Evolutionary conservation across 2,329 filamentous ascomycete genomes (phyloP).

Genomic region (Ophiostoma sp.): DNA sequence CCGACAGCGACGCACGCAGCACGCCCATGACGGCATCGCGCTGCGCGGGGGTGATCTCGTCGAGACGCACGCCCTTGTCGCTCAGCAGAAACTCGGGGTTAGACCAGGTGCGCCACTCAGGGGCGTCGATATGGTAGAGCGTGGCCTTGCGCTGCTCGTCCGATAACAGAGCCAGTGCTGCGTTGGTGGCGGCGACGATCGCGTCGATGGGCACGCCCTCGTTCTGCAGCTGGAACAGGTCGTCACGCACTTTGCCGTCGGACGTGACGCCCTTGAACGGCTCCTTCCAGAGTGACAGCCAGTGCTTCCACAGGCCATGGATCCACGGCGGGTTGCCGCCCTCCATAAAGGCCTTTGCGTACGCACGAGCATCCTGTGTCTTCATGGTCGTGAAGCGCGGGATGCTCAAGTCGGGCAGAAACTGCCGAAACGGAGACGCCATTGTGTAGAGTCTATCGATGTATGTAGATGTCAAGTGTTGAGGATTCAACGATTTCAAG

Average conservation of each 20-base stretch:
- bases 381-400: constrained; percentile 60
- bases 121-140: constrained; percentile 60
- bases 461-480: background rate
- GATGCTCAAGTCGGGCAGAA: constrained; percentile 56
- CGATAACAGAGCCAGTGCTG: background rate
- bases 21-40: constrained; percentile 51
- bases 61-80: constrained; percentile 64
- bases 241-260: constrained; percentile 41
- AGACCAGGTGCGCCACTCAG: constrained; percentile 52
- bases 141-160: constrained; percentile 46
- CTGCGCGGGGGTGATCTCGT: constrained; percentile 45
- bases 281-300: constrained; percentile 55
- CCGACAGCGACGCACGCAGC: constrained; percentile 55
- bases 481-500: background rate
- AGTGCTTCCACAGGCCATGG: constrained; percentile 55
- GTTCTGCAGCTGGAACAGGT: constrained; percentile 32
- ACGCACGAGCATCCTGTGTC: constrained; percentile 57
- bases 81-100: constrained; percentile 70
- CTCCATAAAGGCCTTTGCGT: constrained; percentile 56
- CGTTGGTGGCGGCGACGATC: background rate
- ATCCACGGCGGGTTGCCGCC: constrained; percentile 61
- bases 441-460: background rate
- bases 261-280: constrained; percentile 66
- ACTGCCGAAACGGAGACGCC: constrained; percentile 39
- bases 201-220: background rate